These are phyloP conservation scores for Beauveria asiatica DNA, from an alignment of 2,329 filamentous ascomycete species.

Conservation along the genomic window DNA sequence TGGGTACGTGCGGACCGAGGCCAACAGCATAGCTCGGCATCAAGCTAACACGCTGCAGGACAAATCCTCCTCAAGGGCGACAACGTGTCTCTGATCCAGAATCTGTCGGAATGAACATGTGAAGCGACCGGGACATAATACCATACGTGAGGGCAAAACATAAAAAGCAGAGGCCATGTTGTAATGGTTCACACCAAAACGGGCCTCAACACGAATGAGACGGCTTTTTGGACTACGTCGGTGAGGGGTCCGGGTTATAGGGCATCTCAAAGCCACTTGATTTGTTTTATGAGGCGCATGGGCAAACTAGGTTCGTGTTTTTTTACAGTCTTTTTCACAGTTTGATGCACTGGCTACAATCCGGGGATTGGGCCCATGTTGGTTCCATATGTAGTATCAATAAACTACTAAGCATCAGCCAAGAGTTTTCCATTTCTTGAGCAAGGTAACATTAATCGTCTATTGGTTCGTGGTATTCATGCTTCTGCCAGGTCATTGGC, in stretches of 20 bases:
- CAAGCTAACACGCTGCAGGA: conserved; percentile 36
- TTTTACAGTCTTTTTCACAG: not conserved
- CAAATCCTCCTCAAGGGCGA: conserved; percentile 84
- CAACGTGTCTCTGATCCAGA: conserved; percentile 76
- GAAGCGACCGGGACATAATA: conserved; percentile 33
- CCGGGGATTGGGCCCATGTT: not conserved
- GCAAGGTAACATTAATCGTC: no score
- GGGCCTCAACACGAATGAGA: not conserved
- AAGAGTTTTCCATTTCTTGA: not conserved
- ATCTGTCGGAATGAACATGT: conserved; percentile 32
- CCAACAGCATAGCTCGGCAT: not conserved
- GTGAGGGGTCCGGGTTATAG: not conserved
- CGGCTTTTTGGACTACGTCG: conserved; percentile 5
- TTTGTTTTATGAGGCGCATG: conserved; percentile 7
- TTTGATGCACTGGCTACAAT: not conserved
- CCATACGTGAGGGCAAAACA: not conserved
- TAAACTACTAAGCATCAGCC: not conserved
- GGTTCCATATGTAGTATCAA: not conserved
- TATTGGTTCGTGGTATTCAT: no score
- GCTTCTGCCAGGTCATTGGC: no score
- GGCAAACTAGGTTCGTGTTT: conserved; percentile 5
- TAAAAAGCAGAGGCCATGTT: not conserved
- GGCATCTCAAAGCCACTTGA: not conserved
- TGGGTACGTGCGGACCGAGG: conserved; percentile 50
- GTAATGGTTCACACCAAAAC: not conserved